Percentiles rank a stretch among this genome's conserved stretches.
phyloP scores from a whole-genome alignment of 345 rosid genomes.

The Noccaea caerulescens region DNA sequence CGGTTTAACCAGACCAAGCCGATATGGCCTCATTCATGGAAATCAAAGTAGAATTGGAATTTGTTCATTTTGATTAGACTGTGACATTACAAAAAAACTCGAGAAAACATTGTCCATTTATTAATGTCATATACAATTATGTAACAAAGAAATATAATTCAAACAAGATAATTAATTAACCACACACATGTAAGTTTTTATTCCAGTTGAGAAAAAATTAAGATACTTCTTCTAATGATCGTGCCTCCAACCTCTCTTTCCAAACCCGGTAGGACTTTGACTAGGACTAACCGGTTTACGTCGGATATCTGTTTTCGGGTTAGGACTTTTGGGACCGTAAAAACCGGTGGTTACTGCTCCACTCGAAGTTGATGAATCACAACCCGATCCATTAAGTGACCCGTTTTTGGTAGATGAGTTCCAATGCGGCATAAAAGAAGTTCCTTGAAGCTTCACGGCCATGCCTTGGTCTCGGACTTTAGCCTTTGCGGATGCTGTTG shows the following conservation, averaged over 20 bases:
- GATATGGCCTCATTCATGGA: neutral
- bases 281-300: conserved; percentile 48
- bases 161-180: conserved; percentile 17
- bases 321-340: conserved; percentile 66
- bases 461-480: conserved; percentile 61
- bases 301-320: conserved; percentile 44
- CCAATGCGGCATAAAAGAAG: conserved; percentile 60
- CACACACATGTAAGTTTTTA: conserved; percentile 30
- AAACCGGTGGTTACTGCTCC: conserved; percentile 50
- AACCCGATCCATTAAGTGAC: conserved; percentile 48
- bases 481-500: conserved; percentile 88
- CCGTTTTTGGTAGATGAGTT: conserved; percentile 71
- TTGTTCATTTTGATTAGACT: neutral
- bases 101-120: conserved; percentile 10
- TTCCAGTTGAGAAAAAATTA: neutral
- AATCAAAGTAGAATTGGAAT: neutral
- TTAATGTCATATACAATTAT: conserved; percentile 38
- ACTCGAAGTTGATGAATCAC: conserved; percentile 80
- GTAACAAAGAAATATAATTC: conserved; percentile 14
- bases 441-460: conserved; percentile 47
- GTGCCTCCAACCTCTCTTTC: conserved; percentile 59
- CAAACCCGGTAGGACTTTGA: conserved; percentile 51
- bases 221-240: conserved; percentile 39
- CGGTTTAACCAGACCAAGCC: conserved; percentile 1
- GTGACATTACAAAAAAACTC: neutral